Base-by-base conservation (phyloP, 2,329 filamentous ascomycete genomes). In the Nectriaceae sp. region DNA sequence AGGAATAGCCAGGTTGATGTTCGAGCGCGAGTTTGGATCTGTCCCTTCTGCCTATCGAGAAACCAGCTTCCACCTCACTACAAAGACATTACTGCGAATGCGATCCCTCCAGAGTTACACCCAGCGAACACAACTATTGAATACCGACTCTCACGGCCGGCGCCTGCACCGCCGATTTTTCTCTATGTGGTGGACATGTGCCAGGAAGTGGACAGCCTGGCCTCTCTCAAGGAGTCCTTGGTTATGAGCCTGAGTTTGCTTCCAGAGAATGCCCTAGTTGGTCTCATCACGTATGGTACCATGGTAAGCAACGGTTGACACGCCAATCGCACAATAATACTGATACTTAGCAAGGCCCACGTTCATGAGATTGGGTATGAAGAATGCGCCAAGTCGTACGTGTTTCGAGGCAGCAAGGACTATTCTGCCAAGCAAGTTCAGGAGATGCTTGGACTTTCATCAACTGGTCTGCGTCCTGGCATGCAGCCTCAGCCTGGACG, bases 381-480 rank as follows among this genome's bases (percentile, higher is more conserved):
- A 46, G 94, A 97, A 72, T 99, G 94, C 72, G 90, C 94, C 57
- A 99, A 97, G 74, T 97, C 93, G 5, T 99, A 97, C 65, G 94
- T 99, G 36, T 99, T 99, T 80, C 85, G 93, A 47, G 94, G 94
- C 33, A 97, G 86, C 78, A 99, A 97, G 77, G 94, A 99, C 65
- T 99, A 99, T 70, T 82, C 86, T n/a, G 89, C 92, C 45, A 97
- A 97, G 75, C 92, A 97, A 69, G 91, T 99, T n/a, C 93, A 97
- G 71, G 94, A 99, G 66, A 99, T 99, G 94, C 85, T 99, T 42
- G 94, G 92, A 21, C 79, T 97, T 46, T 78, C 86, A 40, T 82
- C 87, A 18, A 78, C 88, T 20, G 84, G 84, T 29, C 70, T 90
- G 55, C 85, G 94, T 56, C 90, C 91, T 20, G 84, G 84, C 46